Conservation (phyloP, 257 asterid species). For the Rhazya stricta region DNA sequence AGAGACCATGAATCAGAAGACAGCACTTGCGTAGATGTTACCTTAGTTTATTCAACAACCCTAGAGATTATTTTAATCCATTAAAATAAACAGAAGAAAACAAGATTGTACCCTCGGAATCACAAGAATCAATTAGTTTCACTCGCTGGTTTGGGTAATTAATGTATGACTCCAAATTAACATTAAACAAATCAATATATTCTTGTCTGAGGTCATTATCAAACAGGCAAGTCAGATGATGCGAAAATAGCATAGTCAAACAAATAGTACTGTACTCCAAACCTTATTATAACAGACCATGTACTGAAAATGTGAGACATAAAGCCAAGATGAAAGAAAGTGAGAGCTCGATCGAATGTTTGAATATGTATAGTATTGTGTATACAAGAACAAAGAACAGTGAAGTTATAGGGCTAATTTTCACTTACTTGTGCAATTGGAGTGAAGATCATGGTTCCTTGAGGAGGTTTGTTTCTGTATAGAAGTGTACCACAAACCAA, state of each 20-base stretch:
- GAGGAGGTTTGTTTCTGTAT: slow-evolving; percentile 80
- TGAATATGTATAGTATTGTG: too few species aligned
- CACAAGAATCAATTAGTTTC: slow-evolving; percentile 28
- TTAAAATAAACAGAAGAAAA: slow-evolving; percentile 11
- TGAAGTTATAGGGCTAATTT: background rate
- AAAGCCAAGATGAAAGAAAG: background rate
- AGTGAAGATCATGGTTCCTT: slow-evolving; percentile 56
- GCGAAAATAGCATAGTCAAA: background rate
- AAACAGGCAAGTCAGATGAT: slow-evolving; percentile 4
- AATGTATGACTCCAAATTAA: background rate
- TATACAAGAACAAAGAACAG: background rate
- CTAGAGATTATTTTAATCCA: slow-evolving; percentile 14
- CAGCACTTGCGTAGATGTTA: slow-evolving; percentile 14
- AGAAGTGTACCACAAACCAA: slow-evolving; percentile 49
- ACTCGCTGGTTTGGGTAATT: background rate
- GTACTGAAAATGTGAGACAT: background rate
- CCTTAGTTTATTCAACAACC: slow-evolving; percentile 26
- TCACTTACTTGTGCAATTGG: slow-evolving; percentile 71
- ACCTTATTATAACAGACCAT: too few species aligned
- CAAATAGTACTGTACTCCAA: too few species aligned
- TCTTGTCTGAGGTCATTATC: slow-evolving; percentile 15
- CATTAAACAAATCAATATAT: slow-evolving; percentile 20
- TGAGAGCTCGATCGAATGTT: background rate
- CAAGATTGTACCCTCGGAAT: slow-evolving; percentile 34
- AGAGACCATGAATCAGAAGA: slow-evolving; percentile 23